Evolutionary conservation across 177 flowering plant genomes (phyloP).

Genomic region (Telopea speciosissima): DNA sequence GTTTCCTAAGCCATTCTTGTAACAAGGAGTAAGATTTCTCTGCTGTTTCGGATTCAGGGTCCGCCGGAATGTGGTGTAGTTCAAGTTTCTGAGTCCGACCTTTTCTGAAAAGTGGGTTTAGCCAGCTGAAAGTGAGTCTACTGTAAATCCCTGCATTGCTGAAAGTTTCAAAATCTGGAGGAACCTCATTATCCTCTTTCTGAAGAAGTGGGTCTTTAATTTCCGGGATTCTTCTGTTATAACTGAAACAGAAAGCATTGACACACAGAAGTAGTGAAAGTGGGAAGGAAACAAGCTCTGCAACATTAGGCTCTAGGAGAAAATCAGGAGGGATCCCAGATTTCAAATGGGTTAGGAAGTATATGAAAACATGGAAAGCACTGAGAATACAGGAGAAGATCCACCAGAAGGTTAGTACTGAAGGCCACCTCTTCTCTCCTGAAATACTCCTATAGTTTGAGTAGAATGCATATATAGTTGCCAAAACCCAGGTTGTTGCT

Average conservation of each 20-base stretch:
- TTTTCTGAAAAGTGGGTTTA: conserved; percentile 53
- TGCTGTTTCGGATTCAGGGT: conserved; percentile 61
- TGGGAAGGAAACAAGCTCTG: conserved; percentile 43
- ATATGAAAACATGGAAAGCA: conserved; percentile 25
- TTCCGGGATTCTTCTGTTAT: conserved; percentile 14
- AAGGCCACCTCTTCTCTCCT: conserved; percentile 44
- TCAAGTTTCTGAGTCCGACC: conserved; percentile 54
- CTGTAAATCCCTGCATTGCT: conserved; percentile 60
- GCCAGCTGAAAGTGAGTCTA: conserved; percentile 56
- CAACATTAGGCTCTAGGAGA: conserved; percentile 24
- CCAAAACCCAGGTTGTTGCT: conserved; percentile 40
- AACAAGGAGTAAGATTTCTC: conserved; percentile 39
- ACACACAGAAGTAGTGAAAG: conserved; percentile 38
- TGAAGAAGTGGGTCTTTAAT: conserved; percentile 37
- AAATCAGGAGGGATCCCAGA: conserved; percentile 14
- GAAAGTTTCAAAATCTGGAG: conserved; percentile 17
- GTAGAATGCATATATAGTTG: conserved; percentile 28
- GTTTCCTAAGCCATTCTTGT: conserved; percentile 38
- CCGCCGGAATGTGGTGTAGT: conserved; percentile 41
- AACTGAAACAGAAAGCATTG: conserved; percentile 22
- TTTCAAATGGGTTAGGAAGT: conserved; percentile 17
- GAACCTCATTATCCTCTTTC: conserved; percentile 7
- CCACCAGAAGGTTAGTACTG: conserved; percentile 63
- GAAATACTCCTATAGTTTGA: conserved; percentile 19
- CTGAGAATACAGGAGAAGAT: conserved; percentile 22